Evolutionary conservation across 2,329 filamentous ascomycete genomes (phyloP).

Genomic region (Colletotrichum siamense): DNA sequence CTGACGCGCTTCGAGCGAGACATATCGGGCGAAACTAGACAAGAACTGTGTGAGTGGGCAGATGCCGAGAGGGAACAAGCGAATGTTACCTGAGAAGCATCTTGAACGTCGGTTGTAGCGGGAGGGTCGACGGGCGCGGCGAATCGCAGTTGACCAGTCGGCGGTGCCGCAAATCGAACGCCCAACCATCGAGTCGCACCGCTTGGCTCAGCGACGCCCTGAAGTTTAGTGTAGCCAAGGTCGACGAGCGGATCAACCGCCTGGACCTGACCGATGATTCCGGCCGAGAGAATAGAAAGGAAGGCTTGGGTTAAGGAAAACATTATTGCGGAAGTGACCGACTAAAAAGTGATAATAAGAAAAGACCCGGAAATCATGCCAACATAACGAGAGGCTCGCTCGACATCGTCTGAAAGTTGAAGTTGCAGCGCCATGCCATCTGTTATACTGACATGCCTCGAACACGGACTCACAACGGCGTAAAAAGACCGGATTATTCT

Average conservation of each 20-base stretch:
- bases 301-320: background rate
- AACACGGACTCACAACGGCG: background rate
- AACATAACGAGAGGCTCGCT: background rate
- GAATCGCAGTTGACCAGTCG: slow-evolving; percentile 70
- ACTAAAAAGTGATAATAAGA: background rate
- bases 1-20: slow-evolving; percentile 11
- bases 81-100: background rate
- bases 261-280: slow-evolving; percentile 4
- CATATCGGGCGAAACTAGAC: slow-evolving; percentile 13
- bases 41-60: background rate
- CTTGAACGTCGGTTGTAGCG: background rate
- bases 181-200: slow-evolving; percentile 76
- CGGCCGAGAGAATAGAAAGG: slow-evolving; percentile 12
- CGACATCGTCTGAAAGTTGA: background rate
- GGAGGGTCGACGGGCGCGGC: slow-evolving; percentile 63
- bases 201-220: slow-evolving; percentile 51
- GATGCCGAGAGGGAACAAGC: background rate
- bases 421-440: background rate
- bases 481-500: background rate
- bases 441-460: background rate
- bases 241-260: slow-evolving; percentile 49
- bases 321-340: slow-evolving; percentile 9
- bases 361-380: background rate
- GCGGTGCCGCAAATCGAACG: slow-evolving; percentile 77
- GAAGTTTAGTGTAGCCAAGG: slow-evolving; percentile 71